These are phyloP conservation scores for Fraxinus angustifolia DNA, from an alignment of 305 asterid species.

Conservation along the genomic window DNA sequence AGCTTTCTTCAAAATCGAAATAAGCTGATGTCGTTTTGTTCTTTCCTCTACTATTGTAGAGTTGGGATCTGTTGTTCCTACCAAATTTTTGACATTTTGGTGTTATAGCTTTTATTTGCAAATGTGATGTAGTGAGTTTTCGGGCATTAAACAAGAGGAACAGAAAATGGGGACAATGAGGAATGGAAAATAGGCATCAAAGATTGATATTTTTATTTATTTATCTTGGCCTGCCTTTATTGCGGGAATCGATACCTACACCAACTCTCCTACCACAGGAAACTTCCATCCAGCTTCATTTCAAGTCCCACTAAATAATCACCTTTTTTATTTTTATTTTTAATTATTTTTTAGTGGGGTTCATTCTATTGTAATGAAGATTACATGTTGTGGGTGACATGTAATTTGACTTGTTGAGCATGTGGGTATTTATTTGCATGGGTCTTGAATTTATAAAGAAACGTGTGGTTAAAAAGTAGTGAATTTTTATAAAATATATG, in stretches of 20 bases:
- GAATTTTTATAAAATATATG: no score
- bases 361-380: not conserved
- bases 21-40: not conserved
- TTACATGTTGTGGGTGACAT: not conserved
- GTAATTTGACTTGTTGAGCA: not conserved
- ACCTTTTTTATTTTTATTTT: not conserved
- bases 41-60: not conserved
- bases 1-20: not conserved
- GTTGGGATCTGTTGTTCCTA: not conserved
- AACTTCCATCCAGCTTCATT: not conserved
- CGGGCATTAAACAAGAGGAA: not conserved
- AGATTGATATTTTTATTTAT: not conserved
- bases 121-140: not conserved
- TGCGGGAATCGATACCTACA: not conserved
- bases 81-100: not conserved
- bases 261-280: not conserved
- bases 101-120: not conserved
- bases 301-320: not conserved
- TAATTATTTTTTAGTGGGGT: not conserved
- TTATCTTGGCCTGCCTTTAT: not conserved
- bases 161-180: not conserved
- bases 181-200: not conserved
- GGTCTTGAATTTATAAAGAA: not conserved
- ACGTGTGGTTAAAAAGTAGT: not conserved
- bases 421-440: not conserved